phyloP scores from a whole-genome alignment of 1,139 yeast genomes.

The Hemisphaericaspora lyxosophila region DNA sequence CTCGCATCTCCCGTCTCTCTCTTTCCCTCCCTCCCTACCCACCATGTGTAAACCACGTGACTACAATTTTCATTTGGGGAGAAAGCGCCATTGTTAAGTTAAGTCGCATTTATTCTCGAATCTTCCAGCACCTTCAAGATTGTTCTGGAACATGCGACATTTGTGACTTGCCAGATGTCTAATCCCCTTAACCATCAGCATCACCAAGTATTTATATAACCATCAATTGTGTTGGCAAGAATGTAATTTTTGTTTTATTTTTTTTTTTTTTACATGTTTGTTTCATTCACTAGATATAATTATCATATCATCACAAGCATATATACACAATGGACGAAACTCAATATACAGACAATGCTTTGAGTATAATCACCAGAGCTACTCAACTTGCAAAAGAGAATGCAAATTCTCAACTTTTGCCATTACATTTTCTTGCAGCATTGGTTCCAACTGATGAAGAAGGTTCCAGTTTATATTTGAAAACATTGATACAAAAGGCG shows the following conservation, averaged over 20 bases:
- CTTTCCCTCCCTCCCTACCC: too few relatives aligned
- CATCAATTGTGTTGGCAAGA: not conserved
- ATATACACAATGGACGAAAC: conserved; percentile 52
- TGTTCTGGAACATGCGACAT: not conserved
- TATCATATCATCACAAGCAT: not conserved
- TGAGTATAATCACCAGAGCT: conserved; percentile 75
- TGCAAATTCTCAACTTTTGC: conserved; percentile 77
- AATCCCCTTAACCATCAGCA: too few relatives aligned
- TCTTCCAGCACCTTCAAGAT: conserved; percentile 2
- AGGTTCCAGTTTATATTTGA: conserved; percentile 68
- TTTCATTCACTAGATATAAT: too few relatives aligned
- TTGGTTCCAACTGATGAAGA: conserved; percentile 77
- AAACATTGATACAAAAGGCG: conserved; percentile 83
- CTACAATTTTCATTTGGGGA: too few relatives aligned
- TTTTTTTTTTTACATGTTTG: too few relatives aligned
- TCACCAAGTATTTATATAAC: too few relatives aligned
- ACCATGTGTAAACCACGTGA: not conserved
- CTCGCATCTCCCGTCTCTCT: too few relatives aligned
- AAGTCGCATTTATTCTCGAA: too few relatives aligned
- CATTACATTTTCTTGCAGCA: conserved; percentile 88
- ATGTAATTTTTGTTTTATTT: too few relatives aligned
- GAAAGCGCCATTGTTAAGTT: too few relatives aligned
- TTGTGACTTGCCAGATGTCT: too few relatives aligned
- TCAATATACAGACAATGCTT: conserved; percentile 91
- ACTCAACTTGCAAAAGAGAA: conserved; percentile 81